Conservation (phyloP, 768 basidiomycete species). For the Boletales sp. region DNA sequence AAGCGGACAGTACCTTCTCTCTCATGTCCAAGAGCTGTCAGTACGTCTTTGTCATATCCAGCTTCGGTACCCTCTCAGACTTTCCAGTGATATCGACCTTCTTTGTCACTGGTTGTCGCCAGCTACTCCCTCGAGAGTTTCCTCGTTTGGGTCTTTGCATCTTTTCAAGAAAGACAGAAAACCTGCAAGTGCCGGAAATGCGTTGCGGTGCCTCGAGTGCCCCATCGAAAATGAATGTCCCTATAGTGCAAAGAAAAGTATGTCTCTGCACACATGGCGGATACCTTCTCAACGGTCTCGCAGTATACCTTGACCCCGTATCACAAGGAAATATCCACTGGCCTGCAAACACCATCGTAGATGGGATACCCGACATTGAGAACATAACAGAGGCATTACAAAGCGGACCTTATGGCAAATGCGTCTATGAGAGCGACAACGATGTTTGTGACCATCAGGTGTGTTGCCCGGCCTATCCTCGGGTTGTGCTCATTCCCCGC, state of each 20-base stretch:
- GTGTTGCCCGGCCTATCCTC: neutral
- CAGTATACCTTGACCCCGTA: conserved; percentile 83
- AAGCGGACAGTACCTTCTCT: conserved; percentile 69
- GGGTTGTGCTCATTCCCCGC: neutral
- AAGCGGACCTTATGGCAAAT: conserved; percentile 70
- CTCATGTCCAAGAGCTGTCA: conserved; percentile 92
- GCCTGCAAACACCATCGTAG: conserved; percentile 68
- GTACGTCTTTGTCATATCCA: conserved; percentile 39
- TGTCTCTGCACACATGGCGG: conserved; percentile 11
- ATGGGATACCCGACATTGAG: conserved; percentile 84
- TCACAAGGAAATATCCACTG: conserved; percentile 44
- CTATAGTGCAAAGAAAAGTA: conserved; percentile 86
- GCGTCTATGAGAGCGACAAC: conserved; percentile 82
- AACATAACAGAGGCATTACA: conserved; percentile 73
- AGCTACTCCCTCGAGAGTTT: conserved; percentile 60
- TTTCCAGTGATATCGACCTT: conserved; percentile 75
- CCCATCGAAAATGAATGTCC: conserved; percentile 67
- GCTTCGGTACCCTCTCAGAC: neutral
- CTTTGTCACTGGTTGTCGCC: conserved; percentile 75
- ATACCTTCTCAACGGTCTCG: neutral
- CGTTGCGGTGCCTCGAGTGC: conserved; percentile 76
- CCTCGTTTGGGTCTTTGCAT: conserved; percentile 82
- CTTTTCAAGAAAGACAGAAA: conserved; percentile 77
- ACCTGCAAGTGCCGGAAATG: conserved; percentile 62
- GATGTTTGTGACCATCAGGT: conserved; percentile 88